phyloP scores from a whole-genome alignment of 257 asterid genomes.

The Nicotiana otophora region DNA sequence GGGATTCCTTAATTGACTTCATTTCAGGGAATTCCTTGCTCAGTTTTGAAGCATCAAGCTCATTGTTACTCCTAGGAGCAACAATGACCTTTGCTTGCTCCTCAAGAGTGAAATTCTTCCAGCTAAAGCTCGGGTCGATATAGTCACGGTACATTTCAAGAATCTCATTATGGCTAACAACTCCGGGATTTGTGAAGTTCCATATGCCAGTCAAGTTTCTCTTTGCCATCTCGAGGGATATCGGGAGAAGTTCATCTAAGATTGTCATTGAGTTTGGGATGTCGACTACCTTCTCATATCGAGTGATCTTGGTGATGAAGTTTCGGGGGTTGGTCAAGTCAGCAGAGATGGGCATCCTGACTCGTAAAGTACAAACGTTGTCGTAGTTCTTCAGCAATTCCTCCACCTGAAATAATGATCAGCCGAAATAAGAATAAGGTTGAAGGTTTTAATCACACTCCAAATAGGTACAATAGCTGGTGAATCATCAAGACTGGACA shows the following conservation, averaged over 20 bases:
- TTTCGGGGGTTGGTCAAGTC: constrained; percentile 72
- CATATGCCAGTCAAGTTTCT: constrained; percentile 73
- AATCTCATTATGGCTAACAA: constrained; percentile 77
- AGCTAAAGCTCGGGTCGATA: constrained; percentile 54
- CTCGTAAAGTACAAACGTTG: constrained; percentile 75
- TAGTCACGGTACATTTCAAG: constrained; percentile 66
- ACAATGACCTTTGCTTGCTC: constrained; percentile 88
- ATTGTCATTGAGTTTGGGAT: constrained; percentile 89
- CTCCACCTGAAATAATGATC: constrained; percentile 50
- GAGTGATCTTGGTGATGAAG: constrained; percentile 69
- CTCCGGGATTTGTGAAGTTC: constrained; percentile 87
- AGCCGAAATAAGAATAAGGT: background rate
- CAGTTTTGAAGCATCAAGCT: constrained; percentile 66
- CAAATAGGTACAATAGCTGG: background rate
- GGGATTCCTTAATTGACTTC: constrained; percentile 66
- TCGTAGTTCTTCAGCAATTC: constrained; percentile 68
- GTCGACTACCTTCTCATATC: constrained; percentile 67
- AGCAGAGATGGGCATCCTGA: constrained; percentile 78
- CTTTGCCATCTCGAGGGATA: constrained; percentile 83
- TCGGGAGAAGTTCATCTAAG: constrained; percentile 77
- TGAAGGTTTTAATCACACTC: background rate
- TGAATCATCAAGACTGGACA: background rate
- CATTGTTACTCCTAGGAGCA: constrained; percentile 77
- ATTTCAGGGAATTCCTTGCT: constrained; percentile 61
- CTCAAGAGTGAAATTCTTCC: constrained; percentile 71